phyloP scores from a whole-genome alignment of 345 rosid genomes.

The Geranium rotundifolium region DNA sequence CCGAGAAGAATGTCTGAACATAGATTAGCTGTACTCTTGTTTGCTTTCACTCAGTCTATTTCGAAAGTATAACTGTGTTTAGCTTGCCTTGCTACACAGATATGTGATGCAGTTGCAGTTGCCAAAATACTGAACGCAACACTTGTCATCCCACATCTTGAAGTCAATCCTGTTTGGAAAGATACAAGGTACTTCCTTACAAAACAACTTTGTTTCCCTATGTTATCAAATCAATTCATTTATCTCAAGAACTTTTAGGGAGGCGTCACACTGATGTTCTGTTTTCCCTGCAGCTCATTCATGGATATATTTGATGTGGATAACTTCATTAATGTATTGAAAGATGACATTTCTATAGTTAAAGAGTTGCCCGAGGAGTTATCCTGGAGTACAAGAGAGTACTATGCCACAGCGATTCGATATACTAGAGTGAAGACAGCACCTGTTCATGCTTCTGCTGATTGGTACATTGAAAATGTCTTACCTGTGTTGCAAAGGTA shows the following conservation, averaged over 20 bases:
- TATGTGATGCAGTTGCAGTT: conserved; percentile 97
- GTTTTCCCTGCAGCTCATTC: conserved; percentile 48
- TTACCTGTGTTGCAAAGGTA: conserved; percentile 82
- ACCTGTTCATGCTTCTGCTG: conserved; percentile 73
- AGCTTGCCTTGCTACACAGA: conserved; percentile 32
- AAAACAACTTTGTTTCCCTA: conserved; percentile 4
- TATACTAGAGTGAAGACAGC: conserved; percentile 85
- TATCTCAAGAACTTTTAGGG: conserved; percentile 3
- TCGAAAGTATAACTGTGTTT: conserved; percentile 1
- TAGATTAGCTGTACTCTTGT: neutral
- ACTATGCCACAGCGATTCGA: conserved; percentile 87
- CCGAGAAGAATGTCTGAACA: neutral
- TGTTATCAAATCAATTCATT: neutral
- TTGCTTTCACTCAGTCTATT: neutral
- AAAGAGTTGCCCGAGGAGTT: conserved; percentile 54
- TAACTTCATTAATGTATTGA: conserved; percentile 52
- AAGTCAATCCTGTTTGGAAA: conserved; percentile 96
- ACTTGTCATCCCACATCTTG: conserved; percentile 83
- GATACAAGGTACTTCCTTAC: conserved; percentile 62
- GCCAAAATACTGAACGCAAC: conserved; percentile 86
- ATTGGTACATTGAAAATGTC: conserved; percentile 85
- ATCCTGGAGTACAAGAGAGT: conserved; percentile 89
- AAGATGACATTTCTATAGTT: conserved; percentile 45
- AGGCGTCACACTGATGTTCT: neutral
- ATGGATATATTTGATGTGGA: conserved; percentile 81